These are phyloP conservation scores for Pichia sp. DNA, from an alignment of 1,139 yeast species.

Conservation along the genomic window DNA sequence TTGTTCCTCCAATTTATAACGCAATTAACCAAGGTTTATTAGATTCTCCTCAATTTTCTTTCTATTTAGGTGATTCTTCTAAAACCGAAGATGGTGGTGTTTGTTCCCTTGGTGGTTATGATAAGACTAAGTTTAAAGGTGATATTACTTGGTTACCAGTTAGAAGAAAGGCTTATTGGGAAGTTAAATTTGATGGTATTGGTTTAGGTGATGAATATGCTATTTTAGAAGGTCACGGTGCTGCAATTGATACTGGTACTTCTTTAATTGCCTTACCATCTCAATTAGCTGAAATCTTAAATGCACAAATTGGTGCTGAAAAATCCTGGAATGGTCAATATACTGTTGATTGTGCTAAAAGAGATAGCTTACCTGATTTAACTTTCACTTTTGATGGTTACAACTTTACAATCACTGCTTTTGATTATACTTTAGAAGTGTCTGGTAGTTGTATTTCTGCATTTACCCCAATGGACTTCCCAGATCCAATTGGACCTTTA, in stretches of 20 bases:
- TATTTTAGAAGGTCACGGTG: slow-evolving; percentile 76
- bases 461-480: slow-evolving; percentile 95
- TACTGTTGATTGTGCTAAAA: slow-evolving; percentile 77
- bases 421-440: slow-evolving; percentile 88
- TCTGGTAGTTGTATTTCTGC: slow-evolving; percentile 94
- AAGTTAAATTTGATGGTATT: slow-evolving; percentile 84
- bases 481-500: slow-evolving; percentile 92
- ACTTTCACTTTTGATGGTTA: slow-evolving; percentile 84
- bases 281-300: slow-evolving; percentile 88
- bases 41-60: slow-evolving; percentile 81
- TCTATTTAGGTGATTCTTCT: slow-evolving; percentile 76
- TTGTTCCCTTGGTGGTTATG: slow-evolving; percentile 93
- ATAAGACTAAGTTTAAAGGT: slow-evolving; percentile 66
- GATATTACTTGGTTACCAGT: slow-evolving; percentile 92
- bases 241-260: slow-evolving; percentile 98
- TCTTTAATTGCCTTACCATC: slow-evolving; percentile 92
- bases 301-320: slow-evolving; percentile 93
- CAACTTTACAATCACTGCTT: slow-evolving; percentile 82
- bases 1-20: slow-evolving; percentile 90
- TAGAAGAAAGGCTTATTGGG: slow-evolving; percentile 99
- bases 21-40: slow-evolving; percentile 77
- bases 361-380: slow-evolving; percentile 81
- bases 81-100: slow-evolving; percentile 74
- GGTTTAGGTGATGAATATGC: slow-evolving; percentile 91
- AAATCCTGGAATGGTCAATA: slow-evolving; percentile 98